A percentile compares a stretch with the other conserved stretches of the same genome.
Conservation (phyloP, 192 early-diverging fungal species). For the Rhizoclosmatium globosum region DNA sequence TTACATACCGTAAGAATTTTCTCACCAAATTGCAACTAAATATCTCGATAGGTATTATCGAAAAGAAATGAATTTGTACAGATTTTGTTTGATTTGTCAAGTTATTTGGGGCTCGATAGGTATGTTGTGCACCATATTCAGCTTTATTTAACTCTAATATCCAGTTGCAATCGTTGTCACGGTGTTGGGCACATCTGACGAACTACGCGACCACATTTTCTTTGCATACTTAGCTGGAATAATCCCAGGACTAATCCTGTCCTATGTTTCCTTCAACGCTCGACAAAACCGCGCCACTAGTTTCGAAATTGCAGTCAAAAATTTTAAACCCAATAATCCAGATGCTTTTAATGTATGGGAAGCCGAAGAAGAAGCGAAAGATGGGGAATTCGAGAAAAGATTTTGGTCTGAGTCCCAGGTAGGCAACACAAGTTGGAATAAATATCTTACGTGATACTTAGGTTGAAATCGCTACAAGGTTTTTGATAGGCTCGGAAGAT, state of each 20-base stretch:
- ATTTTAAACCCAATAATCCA: slow-evolving; percentile 25
- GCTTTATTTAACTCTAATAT: not conserved
- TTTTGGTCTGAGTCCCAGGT: slow-evolving; percentile 40
- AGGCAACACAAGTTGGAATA: not conserved
- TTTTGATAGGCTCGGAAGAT: slow-evolving; percentile 23
- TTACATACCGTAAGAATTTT: slow-evolving; percentile 42
- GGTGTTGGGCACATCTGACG: not conserved
- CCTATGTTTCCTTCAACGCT: slow-evolving; percentile 22
- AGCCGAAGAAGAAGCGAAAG: slow-evolving; percentile 20
- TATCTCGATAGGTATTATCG: slow-evolving; percentile 28
- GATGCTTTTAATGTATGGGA: slow-evolving; percentile 38
- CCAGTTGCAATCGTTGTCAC: slow-evolving; percentile 30
- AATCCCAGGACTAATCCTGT: not conserved
- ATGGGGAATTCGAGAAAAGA: slow-evolving; percentile 30
- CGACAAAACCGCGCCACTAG: slow-evolving; percentile 36
- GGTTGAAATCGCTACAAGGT: slow-evolving; percentile 43
- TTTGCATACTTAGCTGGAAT: slow-evolving; percentile 30
- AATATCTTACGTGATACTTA: not conserved
- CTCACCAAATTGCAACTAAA: too few relatives aligned
- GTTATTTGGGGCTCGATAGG: slow-evolving; percentile 40
- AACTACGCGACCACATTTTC: slow-evolving; percentile 24
- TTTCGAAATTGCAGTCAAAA: slow-evolving; percentile 31
- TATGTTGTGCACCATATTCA: not conserved
- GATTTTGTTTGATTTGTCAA: slow-evolving; percentile 36
- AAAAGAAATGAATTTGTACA: slow-evolving; percentile 40